phyloP scores from a whole-genome alignment of 139 green algal species.

The Picochlorum costavermella region DNA sequence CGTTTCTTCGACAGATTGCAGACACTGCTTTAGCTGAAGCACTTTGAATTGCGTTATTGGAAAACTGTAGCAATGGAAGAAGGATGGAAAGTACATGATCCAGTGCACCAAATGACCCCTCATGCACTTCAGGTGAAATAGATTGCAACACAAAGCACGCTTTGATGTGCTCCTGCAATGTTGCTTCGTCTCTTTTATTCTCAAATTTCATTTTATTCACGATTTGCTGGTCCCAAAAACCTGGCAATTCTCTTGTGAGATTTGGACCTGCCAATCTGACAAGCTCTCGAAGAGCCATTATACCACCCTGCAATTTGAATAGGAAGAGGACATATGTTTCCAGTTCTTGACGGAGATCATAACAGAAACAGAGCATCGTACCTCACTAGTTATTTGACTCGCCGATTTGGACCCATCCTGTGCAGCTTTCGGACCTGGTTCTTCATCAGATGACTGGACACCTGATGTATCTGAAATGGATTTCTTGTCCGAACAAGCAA shows the following conservation, averaged over 20 bases:
- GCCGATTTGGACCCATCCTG: no score
- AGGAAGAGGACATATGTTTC: not conserved
- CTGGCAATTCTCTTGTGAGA: not conserved
- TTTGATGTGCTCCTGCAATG: slow-evolving; percentile 6
- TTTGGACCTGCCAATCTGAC: not conserved
- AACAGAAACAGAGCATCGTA: no score
- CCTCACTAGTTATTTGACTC: no score
- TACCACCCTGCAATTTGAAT: not conserved
- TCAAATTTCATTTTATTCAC: not conserved
- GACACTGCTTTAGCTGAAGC: slow-evolving; percentile 34
- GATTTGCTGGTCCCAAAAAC: not conserved
- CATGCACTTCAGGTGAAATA: not conserved
- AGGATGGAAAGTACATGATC: slow-evolving; percentile 44
- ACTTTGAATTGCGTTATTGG: slow-evolving; percentile 35
- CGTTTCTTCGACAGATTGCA: slow-evolving; percentile 29
- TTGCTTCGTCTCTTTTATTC: not conserved
- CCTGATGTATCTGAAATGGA: slow-evolving; percentile 31
- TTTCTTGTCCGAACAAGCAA: slow-evolving; percentile 58
- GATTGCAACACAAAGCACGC: slow-evolving; percentile 3
- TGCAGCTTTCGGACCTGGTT: not conserved
- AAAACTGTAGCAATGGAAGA: slow-evolving; percentile 23
- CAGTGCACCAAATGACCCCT: slow-evolving; percentile 16
- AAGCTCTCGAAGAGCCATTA: not conserved
- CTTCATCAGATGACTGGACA: slow-evolving; percentile 16
- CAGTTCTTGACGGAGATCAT: no score